Percentiles rank a stretch among this genome's conserved stretches.
phyloP scores from a whole-genome alignment of 75 land plant genomes.

The Ceratopteris richardii region DNA sequence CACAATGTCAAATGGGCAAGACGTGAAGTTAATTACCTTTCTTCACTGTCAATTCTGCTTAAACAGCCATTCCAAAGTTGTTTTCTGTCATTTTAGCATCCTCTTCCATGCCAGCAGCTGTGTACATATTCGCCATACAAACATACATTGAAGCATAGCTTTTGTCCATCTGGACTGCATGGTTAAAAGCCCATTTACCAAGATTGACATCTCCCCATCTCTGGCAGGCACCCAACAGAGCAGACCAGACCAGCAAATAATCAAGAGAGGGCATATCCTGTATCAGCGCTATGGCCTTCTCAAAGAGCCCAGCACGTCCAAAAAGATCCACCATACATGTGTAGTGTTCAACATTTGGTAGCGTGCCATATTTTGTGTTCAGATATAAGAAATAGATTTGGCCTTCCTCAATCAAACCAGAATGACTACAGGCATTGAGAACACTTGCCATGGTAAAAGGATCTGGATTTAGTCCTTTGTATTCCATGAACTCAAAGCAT shows the following conservation, averaged over 20 bases:
- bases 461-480: too few relatives aligned
- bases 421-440: too few relatives aligned
- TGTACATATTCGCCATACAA: constrained; percentile 8
- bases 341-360: too few relatives aligned
- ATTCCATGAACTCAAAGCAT: constrained; percentile 15
- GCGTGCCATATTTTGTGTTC: too few relatives aligned
- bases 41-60: too few relatives aligned
- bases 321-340: too few relatives aligned
- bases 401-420: too few relatives aligned
- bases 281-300: constrained; percentile 8
- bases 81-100: constrained; percentile 1
- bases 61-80: too few relatives aligned
- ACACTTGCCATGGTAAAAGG: too few relatives aligned
- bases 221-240: constrained; percentile 12
- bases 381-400: too few relatives aligned
- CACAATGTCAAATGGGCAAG: too few relatives aligned
- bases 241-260: constrained; percentile 6
- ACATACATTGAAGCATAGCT: constrained; percentile 10
- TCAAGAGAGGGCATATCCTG: constrained; percentile 1
- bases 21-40: too few relatives aligned
- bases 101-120: constrained; percentile 10
- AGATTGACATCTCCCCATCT: constrained; percentile 4
- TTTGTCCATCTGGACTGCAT: background rate
- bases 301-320: constrained; percentile 19
- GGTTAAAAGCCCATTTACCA: constrained; percentile 4